phyloP scores from a whole-genome alignment of 768 basidiomycete genomes.

The Lactarius trivialis region DNA sequence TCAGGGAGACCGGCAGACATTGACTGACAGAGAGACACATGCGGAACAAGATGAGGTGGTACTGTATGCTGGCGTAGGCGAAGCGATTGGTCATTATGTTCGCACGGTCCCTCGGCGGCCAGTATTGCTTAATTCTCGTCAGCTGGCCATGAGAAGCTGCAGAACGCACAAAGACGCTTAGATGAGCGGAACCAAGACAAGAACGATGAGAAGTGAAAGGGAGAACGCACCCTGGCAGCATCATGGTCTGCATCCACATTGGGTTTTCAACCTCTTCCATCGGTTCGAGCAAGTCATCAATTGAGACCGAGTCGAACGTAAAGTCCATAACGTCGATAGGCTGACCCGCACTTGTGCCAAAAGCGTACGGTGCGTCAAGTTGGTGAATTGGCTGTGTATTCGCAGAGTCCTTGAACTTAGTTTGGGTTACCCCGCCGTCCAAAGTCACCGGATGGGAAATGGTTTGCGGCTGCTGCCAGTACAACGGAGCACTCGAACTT shows the following conservation, averaged over 20 bases:
- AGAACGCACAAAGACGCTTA: neutral
- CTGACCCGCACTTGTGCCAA: neutral
- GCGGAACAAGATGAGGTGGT: too few species aligned
- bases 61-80: too few species aligned
- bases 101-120: too few species aligned
- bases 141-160: slow-evolving; percentile 19
- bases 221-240: slow-evolving; percentile 68
- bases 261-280: slow-evolving; percentile 69
- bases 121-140: neutral
- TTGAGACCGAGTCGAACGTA: slow-evolving; percentile 16
- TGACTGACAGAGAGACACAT: too few species aligned
- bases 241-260: slow-evolving; percentile 70
- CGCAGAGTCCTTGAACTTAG: neutral
- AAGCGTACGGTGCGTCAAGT: slow-evolving; percentile 4
- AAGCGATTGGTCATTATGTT: too few species aligned
- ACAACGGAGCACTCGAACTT: neutral
- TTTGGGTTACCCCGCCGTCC: neutral
- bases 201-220: too few species aligned
- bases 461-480: neutral
- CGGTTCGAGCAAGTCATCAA: slow-evolving; percentile 54
- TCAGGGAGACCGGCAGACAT: too few species aligned
- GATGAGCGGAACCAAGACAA: neutral
- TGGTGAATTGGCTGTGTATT: neutral
- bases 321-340: slow-evolving; percentile 11
- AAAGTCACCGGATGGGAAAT: too few species aligned